These are phyloP conservation scores for Collybia sordida DNA, from an alignment of 768 basidiomycete species.

Conservation along the genomic window DNA sequence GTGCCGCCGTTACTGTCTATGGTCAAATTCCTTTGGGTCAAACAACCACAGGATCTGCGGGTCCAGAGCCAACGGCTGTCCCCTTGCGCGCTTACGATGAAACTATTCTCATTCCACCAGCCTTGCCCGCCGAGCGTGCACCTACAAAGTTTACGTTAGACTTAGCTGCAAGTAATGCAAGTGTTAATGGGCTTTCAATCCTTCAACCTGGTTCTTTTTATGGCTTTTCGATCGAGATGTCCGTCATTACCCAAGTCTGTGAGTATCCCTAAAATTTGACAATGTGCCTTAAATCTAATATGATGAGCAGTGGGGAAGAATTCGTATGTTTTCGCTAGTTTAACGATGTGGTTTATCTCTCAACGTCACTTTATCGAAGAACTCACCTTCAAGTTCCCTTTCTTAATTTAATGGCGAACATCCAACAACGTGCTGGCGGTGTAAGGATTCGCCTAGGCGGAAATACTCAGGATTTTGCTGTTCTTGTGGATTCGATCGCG, in stretches of 20 bases:
- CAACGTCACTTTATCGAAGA: conserved; percentile 24
- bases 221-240: conserved; percentile 76
- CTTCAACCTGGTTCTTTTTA: conserved; percentile 53
- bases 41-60: too few relatives aligned
- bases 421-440: conserved; percentile 53
- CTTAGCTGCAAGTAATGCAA: conserved; percentile 31
- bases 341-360: conserved; percentile 9
- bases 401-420: conserved; percentile 64
- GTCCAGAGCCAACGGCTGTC: background rate
- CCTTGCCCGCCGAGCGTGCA: conserved; percentile 42
- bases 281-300: background rate
- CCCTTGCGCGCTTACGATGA: conserved; percentile 45
- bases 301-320: conserved; percentile 46
- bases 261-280: conserved; percentile 32
- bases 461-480: conserved; percentile 63
- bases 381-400: conserved; percentile 53
- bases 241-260: conserved; percentile 65
- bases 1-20: conserved; percentile 25
- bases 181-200: conserved; percentile 33
- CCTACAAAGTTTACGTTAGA: conserved; percentile 40
- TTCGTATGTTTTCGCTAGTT: conserved; percentile 29
- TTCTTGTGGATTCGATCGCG: conserved; percentile 36
- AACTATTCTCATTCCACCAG: conserved; percentile 45
- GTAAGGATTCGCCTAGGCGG: conserved; percentile 63
- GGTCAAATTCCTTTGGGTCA: conserved; percentile 23